Evolutionary conservation across 371 early-diverging fungal species (phyloP).

Genomic region (Synchytrium microbalum): DNA sequence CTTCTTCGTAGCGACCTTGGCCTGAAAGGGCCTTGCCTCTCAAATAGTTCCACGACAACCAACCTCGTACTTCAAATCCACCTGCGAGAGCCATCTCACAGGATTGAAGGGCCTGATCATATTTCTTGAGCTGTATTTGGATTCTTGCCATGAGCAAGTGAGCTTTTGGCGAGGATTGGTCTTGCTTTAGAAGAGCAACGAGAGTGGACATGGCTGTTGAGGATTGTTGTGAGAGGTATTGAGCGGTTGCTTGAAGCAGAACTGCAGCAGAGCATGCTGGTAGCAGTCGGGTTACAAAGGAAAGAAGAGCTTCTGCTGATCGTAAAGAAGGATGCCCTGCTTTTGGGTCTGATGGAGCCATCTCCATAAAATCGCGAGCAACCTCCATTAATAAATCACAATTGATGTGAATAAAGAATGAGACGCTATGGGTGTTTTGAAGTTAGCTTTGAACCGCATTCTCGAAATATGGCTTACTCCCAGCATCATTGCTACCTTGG

Average conservation of each 20-base stretch:
- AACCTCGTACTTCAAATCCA: conserved; percentile 37
- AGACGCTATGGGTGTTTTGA: conserved; percentile 17
- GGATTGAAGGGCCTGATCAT: conserved; percentile 22
- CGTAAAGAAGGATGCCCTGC: conserved; percentile 1
- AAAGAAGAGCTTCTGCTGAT: not conserved
- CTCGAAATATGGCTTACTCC: no score
- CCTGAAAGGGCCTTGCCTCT: conserved; percentile 28
- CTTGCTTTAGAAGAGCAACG: not conserved
- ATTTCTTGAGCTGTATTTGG: conserved; percentile 19
- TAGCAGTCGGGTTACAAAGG: not conserved
- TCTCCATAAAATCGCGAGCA: conserved; percentile 25
- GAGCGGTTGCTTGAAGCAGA: not conserved
- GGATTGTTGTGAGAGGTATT: not conserved
- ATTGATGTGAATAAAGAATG: conserved; percentile 27
- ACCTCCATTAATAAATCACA: conserved; percentile 35
- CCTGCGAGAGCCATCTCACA: conserved; percentile 38
- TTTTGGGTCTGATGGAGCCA: conserved; percentile 21
- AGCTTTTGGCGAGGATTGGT: conserved; percentile 15
- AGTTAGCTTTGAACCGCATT: no score
- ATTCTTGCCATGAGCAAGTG: conserved; percentile 36
- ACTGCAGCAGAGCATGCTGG: not conserved
- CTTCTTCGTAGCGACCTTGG: conserved; percentile 28
- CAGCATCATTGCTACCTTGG: conserved; percentile 14
- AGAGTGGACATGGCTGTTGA: not conserved
- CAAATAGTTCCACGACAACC: conserved; percentile 28